A percentile compares a stretch with the other conserved stretches of the same genome.
These are phyloP conservation scores for Backusella australiensis DNA, from an alignment of 192 early-diverging fungal species.

Conservation along the genomic window DNA sequence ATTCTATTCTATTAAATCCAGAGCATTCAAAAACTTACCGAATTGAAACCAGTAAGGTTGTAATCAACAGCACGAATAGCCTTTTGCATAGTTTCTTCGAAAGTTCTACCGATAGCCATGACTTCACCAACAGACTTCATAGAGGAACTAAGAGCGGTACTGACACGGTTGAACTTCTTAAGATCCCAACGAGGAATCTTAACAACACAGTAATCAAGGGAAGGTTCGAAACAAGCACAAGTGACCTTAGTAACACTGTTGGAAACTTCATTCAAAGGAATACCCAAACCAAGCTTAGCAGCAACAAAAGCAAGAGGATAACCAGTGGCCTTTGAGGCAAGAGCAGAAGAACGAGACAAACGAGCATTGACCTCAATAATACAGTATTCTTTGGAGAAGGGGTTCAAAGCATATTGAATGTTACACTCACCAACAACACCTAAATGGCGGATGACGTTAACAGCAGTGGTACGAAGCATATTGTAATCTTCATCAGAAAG, in stretches of 20 bases:
- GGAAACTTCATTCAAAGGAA: constrained; percentile 88
- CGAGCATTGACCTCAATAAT: constrained; percentile 99
- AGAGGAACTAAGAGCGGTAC: constrained; percentile 81
- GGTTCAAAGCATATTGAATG: constrained; percentile 98
- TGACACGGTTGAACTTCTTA: constrained; percentile 94
- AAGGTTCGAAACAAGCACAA: constrained; percentile 96
- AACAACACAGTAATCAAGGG: constrained; percentile 87
- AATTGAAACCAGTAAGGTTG: constrained; percentile 79
- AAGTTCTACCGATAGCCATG: constrained; percentile 97
- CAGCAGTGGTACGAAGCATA: constrained; percentile 95
- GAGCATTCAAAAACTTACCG: constrained; percentile 30
- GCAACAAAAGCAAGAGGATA: constrained; percentile 99
- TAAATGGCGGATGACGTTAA: constrained; percentile 95
- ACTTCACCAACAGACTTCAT: constrained; percentile 99
- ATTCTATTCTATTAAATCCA: neutral
- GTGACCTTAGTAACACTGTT: constrained; percentile 96
- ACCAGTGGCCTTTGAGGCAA: constrained; percentile 97
- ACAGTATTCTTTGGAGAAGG: constrained; percentile 91
- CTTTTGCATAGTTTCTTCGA: constrained; percentile 98
- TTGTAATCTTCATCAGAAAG: constrained; percentile 97
- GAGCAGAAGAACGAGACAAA: constrained; percentile 83
- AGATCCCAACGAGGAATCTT: constrained; percentile 93
- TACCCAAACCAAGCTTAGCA: constrained; percentile 93
- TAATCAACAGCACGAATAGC: constrained; percentile 91
- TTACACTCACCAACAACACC: constrained; percentile 99